Evolutionary conservation across 2,329 filamentous ascomycete genomes (phyloP).

Genomic region (Pseudogymnoascus verrucosus): DNA sequence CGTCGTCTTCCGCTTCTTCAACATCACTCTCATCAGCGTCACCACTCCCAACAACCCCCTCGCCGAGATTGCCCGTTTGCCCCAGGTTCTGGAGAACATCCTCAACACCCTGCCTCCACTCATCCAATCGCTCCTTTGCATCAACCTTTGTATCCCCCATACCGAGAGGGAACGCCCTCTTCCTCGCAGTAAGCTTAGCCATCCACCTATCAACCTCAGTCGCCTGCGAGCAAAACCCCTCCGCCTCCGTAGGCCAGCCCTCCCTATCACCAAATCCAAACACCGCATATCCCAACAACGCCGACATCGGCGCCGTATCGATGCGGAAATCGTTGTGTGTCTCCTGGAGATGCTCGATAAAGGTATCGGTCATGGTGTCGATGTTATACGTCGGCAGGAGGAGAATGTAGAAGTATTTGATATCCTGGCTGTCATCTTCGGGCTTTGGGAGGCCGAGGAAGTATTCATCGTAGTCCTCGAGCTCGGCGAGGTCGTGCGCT

Average conservation of each 20-base stretch:
- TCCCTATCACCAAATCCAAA: slow-evolving; percentile 91
- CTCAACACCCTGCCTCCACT: slow-evolving; percentile 71
- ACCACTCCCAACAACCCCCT: slow-evolving; percentile 68
- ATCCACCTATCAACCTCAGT: slow-evolving; percentile 91
- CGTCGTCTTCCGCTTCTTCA: slow-evolving; percentile 75
- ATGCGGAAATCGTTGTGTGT: slow-evolving; percentile 97
- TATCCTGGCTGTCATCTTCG: slow-evolving; percentile 34
- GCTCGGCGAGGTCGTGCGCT: slow-evolving; percentile 69
- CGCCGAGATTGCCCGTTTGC: slow-evolving; percentile 49
- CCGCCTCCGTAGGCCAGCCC: slow-evolving; percentile 83
- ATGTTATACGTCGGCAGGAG: slow-evolving; percentile 91
- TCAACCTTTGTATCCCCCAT: slow-evolving; percentile 81
- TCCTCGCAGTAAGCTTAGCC: slow-evolving; percentile 83
- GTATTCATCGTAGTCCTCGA: slow-evolving; percentile 80
- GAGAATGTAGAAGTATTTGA: slow-evolving; percentile 71
- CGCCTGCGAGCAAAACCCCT: slow-evolving; percentile 90
- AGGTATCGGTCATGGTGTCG: slow-evolving; percentile 80
- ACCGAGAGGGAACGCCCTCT: slow-evolving; percentile 81
- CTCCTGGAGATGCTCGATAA: slow-evolving; percentile 79
- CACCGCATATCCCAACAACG: slow-evolving; percentile 77
- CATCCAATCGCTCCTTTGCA: slow-evolving; percentile 54
- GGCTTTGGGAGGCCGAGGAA: slow-evolving; percentile 70
- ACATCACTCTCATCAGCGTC: slow-evolving; percentile 75
- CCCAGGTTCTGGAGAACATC: slow-evolving; percentile 61
- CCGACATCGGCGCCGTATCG: slow-evolving; percentile 73